A percentile compares a stretch with the other conserved stretches of the same genome.
phyloP scores from a whole-genome alignment of 176 grass and related monocot species.

The bread wheat (Triticum aestivum) region DNA sequence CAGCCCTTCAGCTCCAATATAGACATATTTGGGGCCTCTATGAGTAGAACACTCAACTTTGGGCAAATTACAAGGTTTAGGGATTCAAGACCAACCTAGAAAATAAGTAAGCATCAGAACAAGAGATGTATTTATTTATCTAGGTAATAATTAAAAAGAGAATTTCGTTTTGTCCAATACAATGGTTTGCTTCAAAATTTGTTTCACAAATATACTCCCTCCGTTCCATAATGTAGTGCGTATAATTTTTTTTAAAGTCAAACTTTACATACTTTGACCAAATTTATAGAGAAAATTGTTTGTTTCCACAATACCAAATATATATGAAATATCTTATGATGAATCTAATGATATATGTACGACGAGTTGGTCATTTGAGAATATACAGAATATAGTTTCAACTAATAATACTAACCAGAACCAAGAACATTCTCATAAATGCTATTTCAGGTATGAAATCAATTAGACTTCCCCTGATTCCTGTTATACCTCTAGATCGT shows the following conservation, averaged over 20 bases:
- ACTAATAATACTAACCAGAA: too few species aligned
- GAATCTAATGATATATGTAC: too few species aligned
- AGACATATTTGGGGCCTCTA: constrained; percentile 82
- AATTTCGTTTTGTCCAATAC: background rate
- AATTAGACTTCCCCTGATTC: background rate
- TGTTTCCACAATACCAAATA: too few species aligned
- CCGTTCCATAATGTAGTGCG: too few species aligned
- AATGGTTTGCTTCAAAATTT: constrained; percentile 4
- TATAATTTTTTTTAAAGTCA: too few species aligned
- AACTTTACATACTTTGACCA: too few species aligned
- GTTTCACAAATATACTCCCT: background rate
- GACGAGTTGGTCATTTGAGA: too few species aligned
- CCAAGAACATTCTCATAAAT: too few species aligned
- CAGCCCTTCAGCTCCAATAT: constrained; percentile 87
- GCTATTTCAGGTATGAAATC: too few species aligned
- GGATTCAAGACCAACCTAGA: constrained; percentile 91
- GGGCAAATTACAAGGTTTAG: constrained; percentile 97
- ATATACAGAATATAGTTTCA: too few species aligned
- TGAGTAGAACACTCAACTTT: constrained; percentile 63
- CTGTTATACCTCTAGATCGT: background rate
- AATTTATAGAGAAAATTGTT: too few species aligned
- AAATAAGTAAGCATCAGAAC: constrained; percentile 18
- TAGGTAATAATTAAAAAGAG: background rate
- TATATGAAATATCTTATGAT: too few species aligned
- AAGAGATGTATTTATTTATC: background rate